phyloP scores from a whole-genome alignment of 2,329 filamentous ascomycete species.

The Calonectria fujianensis region DNA sequence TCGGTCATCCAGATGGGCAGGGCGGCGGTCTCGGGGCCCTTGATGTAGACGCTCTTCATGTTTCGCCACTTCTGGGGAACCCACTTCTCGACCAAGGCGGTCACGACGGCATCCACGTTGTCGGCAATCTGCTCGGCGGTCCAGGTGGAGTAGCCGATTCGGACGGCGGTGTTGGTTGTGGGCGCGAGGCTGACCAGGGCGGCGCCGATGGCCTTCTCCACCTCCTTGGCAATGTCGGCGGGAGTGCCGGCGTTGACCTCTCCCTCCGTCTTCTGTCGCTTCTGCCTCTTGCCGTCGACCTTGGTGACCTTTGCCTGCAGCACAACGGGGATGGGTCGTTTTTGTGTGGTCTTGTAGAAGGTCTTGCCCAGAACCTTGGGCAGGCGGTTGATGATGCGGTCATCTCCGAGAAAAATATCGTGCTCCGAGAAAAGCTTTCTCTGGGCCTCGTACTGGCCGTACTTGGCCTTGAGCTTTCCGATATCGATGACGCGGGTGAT shows the following conservation, averaged over 20 bases:
- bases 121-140: constrained; percentile 84
- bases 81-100: constrained; percentile 83
- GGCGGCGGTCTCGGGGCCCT: constrained; percentile 90
- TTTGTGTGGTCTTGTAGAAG: constrained; percentile 89
- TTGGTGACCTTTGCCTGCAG: constrained; percentile 79
- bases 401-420: constrained; percentile 95
- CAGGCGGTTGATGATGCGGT: constrained; percentile 85
- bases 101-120: constrained; percentile 85
- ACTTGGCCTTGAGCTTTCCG: constrained; percentile 87
- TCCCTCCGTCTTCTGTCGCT: constrained; percentile 69
- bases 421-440: constrained; percentile 90
- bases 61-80: constrained; percentile 92
- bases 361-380: constrained; percentile 90
- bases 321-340: constrained; percentile 90
- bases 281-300: constrained; percentile 74
- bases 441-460: constrained; percentile 90
- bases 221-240: constrained; percentile 84
- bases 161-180: constrained; percentile 86
- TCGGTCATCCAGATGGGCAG: constrained; percentile 96
- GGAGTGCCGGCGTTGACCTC: constrained; percentile 71
- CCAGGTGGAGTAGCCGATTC: constrained; percentile 85
- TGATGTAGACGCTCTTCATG: constrained; percentile 89
- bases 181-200: constrained; percentile 88
- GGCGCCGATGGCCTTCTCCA: constrained; percentile 84
- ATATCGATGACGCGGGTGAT: constrained; percentile 88